Percentiles rank a stretch among this genome's conserved stretches.
phyloP scores from a whole-genome alignment of 2,329 filamentous ascomycete genomes.

The Epichloe aotearoae region DNA sequence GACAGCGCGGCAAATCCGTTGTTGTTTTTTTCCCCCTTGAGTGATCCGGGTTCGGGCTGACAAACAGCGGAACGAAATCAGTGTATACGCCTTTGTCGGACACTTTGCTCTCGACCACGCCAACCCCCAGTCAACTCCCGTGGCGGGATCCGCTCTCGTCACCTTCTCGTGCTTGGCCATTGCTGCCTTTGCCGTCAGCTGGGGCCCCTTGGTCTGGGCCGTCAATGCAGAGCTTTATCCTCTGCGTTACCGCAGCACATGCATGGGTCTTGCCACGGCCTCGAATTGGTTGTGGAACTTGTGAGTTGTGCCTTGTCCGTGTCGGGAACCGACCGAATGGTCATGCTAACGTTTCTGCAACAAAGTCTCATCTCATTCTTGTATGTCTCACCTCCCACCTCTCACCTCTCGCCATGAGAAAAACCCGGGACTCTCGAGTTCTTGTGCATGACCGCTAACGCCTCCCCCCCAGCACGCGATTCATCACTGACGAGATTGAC shows the following conservation, averaged over 20 bases:
- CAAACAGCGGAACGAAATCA: conserved; percentile 5
- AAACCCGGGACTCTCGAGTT: too few relatives aligned
- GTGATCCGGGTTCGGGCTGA: too few relatives aligned
- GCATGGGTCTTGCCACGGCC: conserved; percentile 43
- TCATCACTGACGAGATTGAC: conserved; percentile 56
- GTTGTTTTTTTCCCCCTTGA: too few relatives aligned
- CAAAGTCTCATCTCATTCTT: conserved; percentile 32
- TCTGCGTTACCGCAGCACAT: conserved; percentile 37
- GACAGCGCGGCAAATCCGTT: too few relatives aligned
- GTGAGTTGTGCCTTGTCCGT: conserved; percentile 9
- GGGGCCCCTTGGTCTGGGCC: conserved; percentile 58
- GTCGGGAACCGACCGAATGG: background rate
- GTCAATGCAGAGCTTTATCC: conserved; percentile 54
- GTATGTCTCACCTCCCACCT: conserved; percentile 15
- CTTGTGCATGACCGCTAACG: conserved; percentile 11
- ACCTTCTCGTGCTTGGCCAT: conserved; percentile 59
- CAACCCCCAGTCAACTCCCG: conserved; percentile 30
- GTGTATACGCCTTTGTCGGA: conserved; percentile 35
- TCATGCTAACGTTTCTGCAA: background rate
- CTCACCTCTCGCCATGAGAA: background rate
- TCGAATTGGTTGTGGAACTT: conserved; percentile 58
- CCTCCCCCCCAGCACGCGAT: conserved; percentile 41
- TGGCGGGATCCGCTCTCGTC: conserved; percentile 46
- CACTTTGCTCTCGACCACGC: conserved; percentile 28
- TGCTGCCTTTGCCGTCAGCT: conserved; percentile 52